Base-by-base conservation (phyloP, 805 yeast genomes). In the Starmerella lactis-condensi region DNA sequence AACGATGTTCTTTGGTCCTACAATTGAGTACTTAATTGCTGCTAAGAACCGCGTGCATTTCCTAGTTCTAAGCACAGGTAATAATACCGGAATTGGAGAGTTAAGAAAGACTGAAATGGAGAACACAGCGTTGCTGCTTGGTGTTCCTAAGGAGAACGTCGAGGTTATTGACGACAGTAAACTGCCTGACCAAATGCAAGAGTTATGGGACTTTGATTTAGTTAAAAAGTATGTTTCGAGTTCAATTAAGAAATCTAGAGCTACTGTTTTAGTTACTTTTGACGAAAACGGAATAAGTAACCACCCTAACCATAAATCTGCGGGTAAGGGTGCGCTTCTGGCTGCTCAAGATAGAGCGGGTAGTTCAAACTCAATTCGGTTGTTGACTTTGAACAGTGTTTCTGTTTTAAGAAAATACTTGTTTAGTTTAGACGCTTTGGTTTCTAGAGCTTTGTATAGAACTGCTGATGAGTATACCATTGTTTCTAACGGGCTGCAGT, bases 1-100 rank as follows among this genome's bases (percentile, higher is more conserved):
- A 54, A 83, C 81, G 31, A 89, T 89, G 98, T 89, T 89, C 53
- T 89, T 89, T 46, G 69, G 81, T 1, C 98, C 98, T 0, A 60
- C 83, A 0, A 41, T 82, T 20, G 51, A 66, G 6, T 73, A 68
- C 39, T 39, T 62, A n/a, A 40, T 61, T 7, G 63, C 64, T 37
- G 53, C 62, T 1, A 49, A 58, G 32, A 75, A 74, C 44, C 40
- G 47, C 6, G 54, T 82, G 11, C 61, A 65, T 23, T 46, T 83
- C 9, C 46, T 81, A 6, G 78, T 92, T 40, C 64, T 79, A 33
- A 74, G 92, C 2, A 62, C 60, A 29, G 98, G 98, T 2, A 70
- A 75, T 44, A 75, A 68, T 34, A 75, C 67, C 28, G 79, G 79
- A 0, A 51, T 79, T 25, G 96, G 96, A 0, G 50, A 45, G 0